Evolutionary conservation across 2,329 filamentous ascomycete species (phyloP).

Genomic region (Grosmannia clavigera): DNA sequence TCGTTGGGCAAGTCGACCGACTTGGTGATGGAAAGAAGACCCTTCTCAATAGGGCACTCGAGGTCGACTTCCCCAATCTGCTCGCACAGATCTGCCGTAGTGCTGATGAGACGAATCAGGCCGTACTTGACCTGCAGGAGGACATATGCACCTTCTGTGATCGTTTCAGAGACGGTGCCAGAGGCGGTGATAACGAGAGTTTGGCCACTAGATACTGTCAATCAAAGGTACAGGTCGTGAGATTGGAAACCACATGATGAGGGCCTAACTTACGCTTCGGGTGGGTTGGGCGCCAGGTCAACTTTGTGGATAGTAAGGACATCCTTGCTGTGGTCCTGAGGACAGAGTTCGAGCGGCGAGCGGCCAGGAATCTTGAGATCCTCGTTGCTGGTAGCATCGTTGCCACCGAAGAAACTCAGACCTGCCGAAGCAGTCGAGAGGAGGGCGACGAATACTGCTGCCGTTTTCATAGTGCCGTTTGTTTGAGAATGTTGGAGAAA

Average conservation of each 20-base stretch:
- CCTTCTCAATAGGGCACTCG: slow-evolving; percentile 76
- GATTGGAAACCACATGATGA: not conserved
- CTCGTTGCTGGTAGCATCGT: slow-evolving; percentile 33
- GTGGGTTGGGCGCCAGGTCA: slow-evolving; percentile 76
- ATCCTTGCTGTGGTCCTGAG: slow-evolving; percentile 51
- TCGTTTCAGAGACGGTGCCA: slow-evolving; percentile 59
- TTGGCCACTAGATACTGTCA: slow-evolving; percentile 46
- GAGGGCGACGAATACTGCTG: slow-evolving; percentile 29
- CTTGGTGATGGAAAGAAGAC: slow-evolving; percentile 62
- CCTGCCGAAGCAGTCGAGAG: slow-evolving; percentile 30
- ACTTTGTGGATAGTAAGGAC: slow-evolving; percentile 67
- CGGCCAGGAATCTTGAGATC: slow-evolving; percentile 64
- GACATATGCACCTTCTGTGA: slow-evolving; percentile 71
- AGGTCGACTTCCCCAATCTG: slow-evolving; percentile 80
- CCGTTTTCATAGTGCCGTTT: slow-evolving; percentile 25
- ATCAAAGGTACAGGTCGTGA: slow-evolving; percentile 2
- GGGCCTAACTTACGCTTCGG: slow-evolving; percentile 56
- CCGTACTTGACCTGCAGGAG: slow-evolving; percentile 85
- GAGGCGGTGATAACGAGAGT: slow-evolving; percentile 66
- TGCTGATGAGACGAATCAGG: slow-evolving; percentile 76
- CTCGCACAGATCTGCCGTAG: slow-evolving; percentile 74
- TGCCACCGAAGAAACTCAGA: slow-evolving; percentile 33
- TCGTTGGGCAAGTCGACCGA: slow-evolving; percentile 71
- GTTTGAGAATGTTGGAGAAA: not conserved
- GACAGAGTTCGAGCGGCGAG: slow-evolving; percentile 74